These are phyloP conservation scores for Jatropha curcas DNA, from an alignment of 345 rosid genomes.

Conservation along the genomic window DNA sequence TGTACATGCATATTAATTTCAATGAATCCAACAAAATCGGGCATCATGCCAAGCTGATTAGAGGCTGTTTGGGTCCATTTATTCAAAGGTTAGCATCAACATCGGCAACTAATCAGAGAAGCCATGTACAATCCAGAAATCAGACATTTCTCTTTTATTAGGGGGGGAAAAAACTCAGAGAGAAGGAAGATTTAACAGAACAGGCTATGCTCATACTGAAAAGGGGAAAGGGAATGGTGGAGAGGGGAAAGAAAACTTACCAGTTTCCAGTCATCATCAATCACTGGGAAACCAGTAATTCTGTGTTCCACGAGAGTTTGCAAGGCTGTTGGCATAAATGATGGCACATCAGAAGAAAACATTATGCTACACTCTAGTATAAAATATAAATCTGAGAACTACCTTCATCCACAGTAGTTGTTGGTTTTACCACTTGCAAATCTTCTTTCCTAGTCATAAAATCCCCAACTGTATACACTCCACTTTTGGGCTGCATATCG, in stretches of 20 bases:
- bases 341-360: background rate
- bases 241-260: slow-evolving; percentile 34
- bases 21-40: background rate
- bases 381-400: slow-evolving; percentile 8
- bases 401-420: slow-evolving; percentile 91
- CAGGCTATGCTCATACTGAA: background rate
- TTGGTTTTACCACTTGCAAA: slow-evolving; percentile 66
- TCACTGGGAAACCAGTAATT: slow-evolving; percentile 87
- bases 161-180: background rate
- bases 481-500: slow-evolving; percentile 49
- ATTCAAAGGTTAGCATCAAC: background rate
- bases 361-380: background rate
- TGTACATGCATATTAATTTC: background rate
- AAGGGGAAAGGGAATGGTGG: background rate
- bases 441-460: slow-evolving; percentile 76
- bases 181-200: background rate
- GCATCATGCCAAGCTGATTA: background rate
- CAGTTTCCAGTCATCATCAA: slow-evolving; percentile 85
- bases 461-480: slow-evolving; percentile 77
- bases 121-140: background rate
- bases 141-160: background rate
- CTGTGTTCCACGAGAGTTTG: slow-evolving; percentile 79
- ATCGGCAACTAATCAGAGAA: background rate
- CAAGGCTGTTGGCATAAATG: slow-evolving; percentile 50
- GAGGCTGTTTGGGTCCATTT: background rate